Evolutionary conservation across 2,329 filamentous ascomycete species (phyloP).

Genomic region (Phialophora verrucosa): DNA sequence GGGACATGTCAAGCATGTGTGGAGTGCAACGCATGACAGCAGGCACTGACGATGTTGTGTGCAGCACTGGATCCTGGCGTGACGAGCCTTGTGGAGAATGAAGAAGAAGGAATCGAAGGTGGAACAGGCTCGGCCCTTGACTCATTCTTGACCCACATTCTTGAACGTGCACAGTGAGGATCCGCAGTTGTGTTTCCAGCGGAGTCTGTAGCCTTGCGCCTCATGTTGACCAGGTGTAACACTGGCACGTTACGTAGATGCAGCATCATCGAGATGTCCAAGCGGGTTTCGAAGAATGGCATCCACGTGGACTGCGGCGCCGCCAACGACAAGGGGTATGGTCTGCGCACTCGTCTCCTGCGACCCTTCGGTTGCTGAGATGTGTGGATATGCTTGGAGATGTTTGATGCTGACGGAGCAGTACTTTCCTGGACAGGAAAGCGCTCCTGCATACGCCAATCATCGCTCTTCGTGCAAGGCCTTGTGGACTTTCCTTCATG

Average conservation of each 20-base stretch:
- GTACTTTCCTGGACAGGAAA: constrained; percentile 17
- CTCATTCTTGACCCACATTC: constrained; percentile 11
- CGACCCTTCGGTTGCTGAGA: constrained; percentile 8
- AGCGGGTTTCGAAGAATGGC: not conserved
- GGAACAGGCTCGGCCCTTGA: not conserved
- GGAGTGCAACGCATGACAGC: not conserved
- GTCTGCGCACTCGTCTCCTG: not conserved
- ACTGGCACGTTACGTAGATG: constrained; percentile 5
- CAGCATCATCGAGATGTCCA: not conserved
- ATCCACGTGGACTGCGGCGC: constrained; percentile 1
- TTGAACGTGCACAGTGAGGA: not conserved
- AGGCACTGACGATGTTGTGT: not conserved
- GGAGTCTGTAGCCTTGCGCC: constrained; percentile 16
- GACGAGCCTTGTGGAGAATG: not conserved
- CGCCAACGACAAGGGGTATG: not conserved
- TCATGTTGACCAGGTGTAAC: constrained; percentile 8
- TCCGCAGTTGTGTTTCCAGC: constrained; percentile 1
- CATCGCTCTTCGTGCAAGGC: not conserved
- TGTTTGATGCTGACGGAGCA: constrained; percentile 10
- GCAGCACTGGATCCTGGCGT: constrained; percentile 2
- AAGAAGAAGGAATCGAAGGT: not conserved
- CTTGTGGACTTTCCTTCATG: not conserved
- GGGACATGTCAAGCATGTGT: not conserved
- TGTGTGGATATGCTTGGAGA: constrained; percentile 1
- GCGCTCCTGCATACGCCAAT: constrained; percentile 5